These are phyloP conservation scores for Yamadazyma membranifaciens DNA, from an alignment of 1,139 yeast genomes.

Conservation along the genomic window DNA sequence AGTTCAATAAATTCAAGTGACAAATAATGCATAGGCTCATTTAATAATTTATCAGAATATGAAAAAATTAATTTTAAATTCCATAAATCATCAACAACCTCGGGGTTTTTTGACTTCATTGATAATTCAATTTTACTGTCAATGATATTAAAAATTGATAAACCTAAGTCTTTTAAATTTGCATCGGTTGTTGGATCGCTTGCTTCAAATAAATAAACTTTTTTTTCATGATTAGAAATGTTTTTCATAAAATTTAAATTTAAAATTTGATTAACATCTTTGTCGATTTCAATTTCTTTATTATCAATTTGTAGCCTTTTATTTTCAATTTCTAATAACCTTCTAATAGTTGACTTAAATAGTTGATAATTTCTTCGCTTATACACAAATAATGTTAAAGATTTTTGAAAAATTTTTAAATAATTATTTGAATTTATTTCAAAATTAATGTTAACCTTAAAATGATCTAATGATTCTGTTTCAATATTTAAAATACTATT, in stretches of 20 bases:
- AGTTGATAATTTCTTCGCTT: constrained; percentile 43
- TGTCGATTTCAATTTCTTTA: constrained; percentile 25
- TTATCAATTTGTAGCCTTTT: constrained; percentile 29
- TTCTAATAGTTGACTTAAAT: constrained; percentile 34
- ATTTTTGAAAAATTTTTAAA: constrained; percentile 42
- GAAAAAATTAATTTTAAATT: constrained; percentile 63
- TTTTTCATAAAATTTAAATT: constrained; percentile 20
- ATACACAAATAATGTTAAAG: constrained; percentile 51
- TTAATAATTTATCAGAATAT: constrained; percentile 48
- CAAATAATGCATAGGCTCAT: constrained; percentile 37
- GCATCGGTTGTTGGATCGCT: constrained; percentile 15
- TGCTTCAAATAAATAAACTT: constrained; percentile 31
- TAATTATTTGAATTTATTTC: constrained; percentile 31
- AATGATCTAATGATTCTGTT: constrained; percentile 44
- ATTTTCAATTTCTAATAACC: constrained; percentile 36
- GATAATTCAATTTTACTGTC: constrained; percentile 58
- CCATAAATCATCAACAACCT: constrained; percentile 58
- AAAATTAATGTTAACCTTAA: constrained; percentile 44
- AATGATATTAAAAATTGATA: constrained; percentile 45
- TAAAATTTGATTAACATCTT: constrained; percentile 23
- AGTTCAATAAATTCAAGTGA: constrained; percentile 50
- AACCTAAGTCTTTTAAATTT: constrained; percentile 20
- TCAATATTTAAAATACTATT: constrained; percentile 42
- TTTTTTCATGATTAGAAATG: constrained; percentile 34
- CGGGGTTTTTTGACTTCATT: constrained; percentile 44